Evolutionary conservation across 345 rosid species (phyloP).

Genomic region (Linum usitatissimum): DNA sequence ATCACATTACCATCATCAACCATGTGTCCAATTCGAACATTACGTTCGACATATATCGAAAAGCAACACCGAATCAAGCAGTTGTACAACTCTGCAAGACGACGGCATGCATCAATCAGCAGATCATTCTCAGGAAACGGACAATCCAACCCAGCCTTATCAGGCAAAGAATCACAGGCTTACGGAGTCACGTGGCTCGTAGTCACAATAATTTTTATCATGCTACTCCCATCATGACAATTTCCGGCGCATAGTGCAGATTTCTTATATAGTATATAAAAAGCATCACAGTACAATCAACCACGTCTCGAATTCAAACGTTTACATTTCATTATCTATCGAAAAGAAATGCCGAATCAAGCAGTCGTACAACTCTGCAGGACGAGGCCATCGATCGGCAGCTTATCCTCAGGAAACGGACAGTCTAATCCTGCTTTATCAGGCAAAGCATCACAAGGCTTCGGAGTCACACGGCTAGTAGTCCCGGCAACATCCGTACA

Average conservation of each 20-base stretch:
- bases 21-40: no score
- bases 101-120: slow-evolving; percentile 52
- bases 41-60: no score
- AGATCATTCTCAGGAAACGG: slow-evolving; percentile 43
- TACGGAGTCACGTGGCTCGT: slow-evolving; percentile 45
- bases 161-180: slow-evolving; percentile 42
- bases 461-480: slow-evolving; percentile 43
- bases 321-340: no score
- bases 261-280: no score
- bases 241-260: no score
- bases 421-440: slow-evolving; percentile 32
- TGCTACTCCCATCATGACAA: no score
- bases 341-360: no score
- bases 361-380: slow-evolving; percentile 31
- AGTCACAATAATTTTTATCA: slow-evolving; percentile 20
- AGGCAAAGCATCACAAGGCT: slow-evolving; percentile 41
- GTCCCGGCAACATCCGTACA: slow-evolving; percentile 54
- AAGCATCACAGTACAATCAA: no score
- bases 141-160: slow-evolving; percentile 32
- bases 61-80: neutral
- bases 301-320: no score
- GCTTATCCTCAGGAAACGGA: slow-evolving; percentile 40
- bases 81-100: slow-evolving; percentile 31
- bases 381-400: slow-evolving; percentile 48
- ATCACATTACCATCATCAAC: no score